These are phyloP conservation scores for Phaeoacremonium minimum DNA, from an alignment of 2,329 filamentous ascomycete species.

Conservation along the genomic window DNA sequence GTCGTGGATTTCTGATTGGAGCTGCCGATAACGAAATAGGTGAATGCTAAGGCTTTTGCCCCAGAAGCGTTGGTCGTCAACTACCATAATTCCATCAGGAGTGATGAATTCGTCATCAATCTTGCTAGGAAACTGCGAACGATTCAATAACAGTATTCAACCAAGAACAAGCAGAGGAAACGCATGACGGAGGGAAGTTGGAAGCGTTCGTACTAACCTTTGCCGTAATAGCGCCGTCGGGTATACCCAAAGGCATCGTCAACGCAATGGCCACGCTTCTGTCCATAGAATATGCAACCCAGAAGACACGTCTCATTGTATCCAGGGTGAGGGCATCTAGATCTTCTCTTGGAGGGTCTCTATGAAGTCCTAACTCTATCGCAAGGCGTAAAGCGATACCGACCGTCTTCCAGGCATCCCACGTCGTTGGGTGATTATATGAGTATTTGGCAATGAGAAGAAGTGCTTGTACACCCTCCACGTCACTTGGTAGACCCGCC, in stretches of 20 bases:
- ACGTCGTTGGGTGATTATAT: slow-evolving; percentile 4
- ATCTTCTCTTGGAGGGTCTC: slow-evolving; percentile 4
- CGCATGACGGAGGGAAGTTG: no score
- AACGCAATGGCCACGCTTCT: slow-evolving; percentile 1
- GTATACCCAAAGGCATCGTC: slow-evolving; percentile 2
- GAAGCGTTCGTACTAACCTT: no score
- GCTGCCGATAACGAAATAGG: slow-evolving; percentile 1
- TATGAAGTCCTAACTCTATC: slow-evolving; percentile 5
- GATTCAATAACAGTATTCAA: not conserved
- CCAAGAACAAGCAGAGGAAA: no score
- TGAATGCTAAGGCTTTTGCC: slow-evolving; percentile 2
- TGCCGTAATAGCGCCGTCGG: slow-evolving; percentile 6
- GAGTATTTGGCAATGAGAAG: slow-evolving; percentile 6
- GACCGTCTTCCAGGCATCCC: slow-evolving; percentile 2
- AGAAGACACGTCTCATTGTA: slow-evolving; percentile 6
- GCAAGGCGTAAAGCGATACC: slow-evolving; percentile 7
- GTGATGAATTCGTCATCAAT: slow-evolving; percentile 4
- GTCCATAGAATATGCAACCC: slow-evolving; percentile 10
- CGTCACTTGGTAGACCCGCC: slow-evolving; percentile 2
- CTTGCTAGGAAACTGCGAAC: slow-evolving; percentile 3
- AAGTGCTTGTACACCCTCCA: slow-evolving; percentile 9
- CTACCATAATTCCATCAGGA: not conserved
- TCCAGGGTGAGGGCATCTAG: slow-evolving; percentile 3
- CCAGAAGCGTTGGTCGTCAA: not conserved
- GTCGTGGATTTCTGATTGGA: slow-evolving; percentile 5